Percentiles rank a stretch among this genome's conserved stretches.
Conservation (phyloP, 2,329 filamentous ascomycete genomes). For the Fusarium tuaranense region DNA sequence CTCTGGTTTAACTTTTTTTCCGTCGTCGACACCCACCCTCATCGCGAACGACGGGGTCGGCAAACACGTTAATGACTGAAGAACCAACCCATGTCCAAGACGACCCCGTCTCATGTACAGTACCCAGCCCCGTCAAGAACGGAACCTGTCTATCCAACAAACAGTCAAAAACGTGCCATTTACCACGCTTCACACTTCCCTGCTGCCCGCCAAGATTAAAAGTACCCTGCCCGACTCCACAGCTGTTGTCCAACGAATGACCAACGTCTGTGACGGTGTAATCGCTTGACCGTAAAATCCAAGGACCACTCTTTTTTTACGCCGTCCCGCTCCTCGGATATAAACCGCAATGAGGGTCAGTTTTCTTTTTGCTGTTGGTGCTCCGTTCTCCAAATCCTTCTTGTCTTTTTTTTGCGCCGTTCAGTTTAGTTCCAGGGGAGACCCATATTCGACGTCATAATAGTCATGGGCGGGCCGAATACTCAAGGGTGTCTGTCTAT, state of each 20-base stretch:
- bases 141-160: not conserved
- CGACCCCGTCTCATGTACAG: slow-evolving; percentile 21
- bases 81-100: slow-evolving; percentile 8
- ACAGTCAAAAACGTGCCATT: slow-evolving; percentile 33
- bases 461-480: slow-evolving; percentile 29
- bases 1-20: not conserved
- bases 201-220: not conserved
- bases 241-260: slow-evolving; percentile 9
- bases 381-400: slow-evolving; percentile 12
- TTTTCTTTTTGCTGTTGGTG: not conserved
- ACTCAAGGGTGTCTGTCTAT: not conserved
- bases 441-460: slow-evolving; percentile 35
- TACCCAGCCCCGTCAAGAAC: slow-evolving; percentile 28
- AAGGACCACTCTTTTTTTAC: slow-evolving; percentile 7
- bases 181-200: slow-evolving; percentile 5
- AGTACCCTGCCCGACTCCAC: slow-evolving; percentile 16
- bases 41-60: not conserved
- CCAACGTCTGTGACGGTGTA: slow-evolving; percentile 12
- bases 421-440: slow-evolving; percentile 13
- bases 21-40: not conserved
- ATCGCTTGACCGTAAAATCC: not conserved
- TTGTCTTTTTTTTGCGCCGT: slow-evolving; percentile 3
- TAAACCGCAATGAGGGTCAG: slow-evolving; percentile 9
- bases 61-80: not conserved
- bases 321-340: slow-evolving; percentile 22